Conservation (phyloP, 2,329 filamentous ascomycete genomes). For the Aureobasidium vineae region DNA sequence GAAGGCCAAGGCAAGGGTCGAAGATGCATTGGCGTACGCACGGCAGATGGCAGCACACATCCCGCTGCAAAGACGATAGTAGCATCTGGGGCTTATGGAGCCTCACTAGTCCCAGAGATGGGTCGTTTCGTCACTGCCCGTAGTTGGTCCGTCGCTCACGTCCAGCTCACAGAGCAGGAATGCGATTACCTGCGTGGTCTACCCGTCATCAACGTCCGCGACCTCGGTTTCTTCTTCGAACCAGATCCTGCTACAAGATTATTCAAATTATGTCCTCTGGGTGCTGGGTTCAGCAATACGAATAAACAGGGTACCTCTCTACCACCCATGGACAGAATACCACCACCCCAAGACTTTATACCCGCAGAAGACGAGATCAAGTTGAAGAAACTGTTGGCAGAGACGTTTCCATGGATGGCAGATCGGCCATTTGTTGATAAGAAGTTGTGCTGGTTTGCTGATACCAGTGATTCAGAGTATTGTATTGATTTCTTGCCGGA, state of each 20-base stretch:
- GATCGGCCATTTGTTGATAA: conserved; percentile 57
- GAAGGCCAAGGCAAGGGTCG: background rate
- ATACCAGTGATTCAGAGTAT: conserved; percentile 60
- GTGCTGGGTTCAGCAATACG: conserved; percentile 54
- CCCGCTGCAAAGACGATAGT: conserved; percentile 44
- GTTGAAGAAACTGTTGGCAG: conserved; percentile 51
- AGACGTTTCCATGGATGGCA: conserved; percentile 55
- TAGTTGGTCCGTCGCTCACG: conserved; percentile 60
- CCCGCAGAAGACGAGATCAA: conserved; percentile 54
- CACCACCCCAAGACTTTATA: conserved; percentile 51
- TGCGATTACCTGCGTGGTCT: conserved; percentile 55
- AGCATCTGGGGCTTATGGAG: conserved; percentile 53
- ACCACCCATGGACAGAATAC: conserved; percentile 44
- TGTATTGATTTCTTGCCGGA: conserved; percentile 59
- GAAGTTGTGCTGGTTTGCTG: conserved; percentile 63
- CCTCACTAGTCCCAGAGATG: conserved; percentile 51
- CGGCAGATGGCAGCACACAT: conserved; percentile 30
- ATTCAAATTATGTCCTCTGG: conserved; percentile 60
- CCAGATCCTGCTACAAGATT: conserved; percentile 58
- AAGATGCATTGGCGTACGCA: conserved; percentile 2
- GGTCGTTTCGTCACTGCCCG: conserved; percentile 55
- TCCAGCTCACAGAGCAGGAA: conserved; percentile 57
- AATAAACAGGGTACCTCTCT: conserved; percentile 41
- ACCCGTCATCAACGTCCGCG: conserved; percentile 60
- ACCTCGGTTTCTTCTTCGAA: conserved; percentile 56